A percentile compares a stretch with the other conserved stretches of the same genome.
These are phyloP conservation scores for Tricholoma terreum DNA, from an alignment of 768 basidiomycete species.

Conservation along the genomic window DNA sequence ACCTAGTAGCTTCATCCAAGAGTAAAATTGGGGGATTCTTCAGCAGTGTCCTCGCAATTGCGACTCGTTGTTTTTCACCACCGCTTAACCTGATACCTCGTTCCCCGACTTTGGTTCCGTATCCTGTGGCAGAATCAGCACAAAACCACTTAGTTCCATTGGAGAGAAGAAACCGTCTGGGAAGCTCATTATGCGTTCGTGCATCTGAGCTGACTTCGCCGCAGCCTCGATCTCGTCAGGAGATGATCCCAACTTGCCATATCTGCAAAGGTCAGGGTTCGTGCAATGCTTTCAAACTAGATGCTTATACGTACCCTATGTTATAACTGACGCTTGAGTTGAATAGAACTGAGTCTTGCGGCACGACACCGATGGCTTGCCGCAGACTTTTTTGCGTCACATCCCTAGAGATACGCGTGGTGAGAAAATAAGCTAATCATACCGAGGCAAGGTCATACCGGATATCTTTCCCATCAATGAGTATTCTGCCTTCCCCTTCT, in stretches of 20 bases:
- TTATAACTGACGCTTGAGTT: conserved; percentile 71
- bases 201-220: conserved; percentile 82
- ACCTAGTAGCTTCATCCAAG: conserved; percentile 78
- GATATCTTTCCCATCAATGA: conserved; percentile 86
- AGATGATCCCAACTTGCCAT: conserved; percentile 72
- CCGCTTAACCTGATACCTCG: conserved; percentile 81
- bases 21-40: conserved; percentile 83
- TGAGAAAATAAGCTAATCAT: background rate
- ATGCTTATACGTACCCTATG: conserved; percentile 48
- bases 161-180: conserved; percentile 50
- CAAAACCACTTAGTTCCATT: background rate
- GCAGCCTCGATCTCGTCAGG: conserved; percentile 76
- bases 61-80: conserved; percentile 88
- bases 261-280: conserved; percentile 33
- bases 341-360: conserved; percentile 79
- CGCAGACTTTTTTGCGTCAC: conserved; percentile 81
- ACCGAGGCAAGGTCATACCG: conserved; percentile 25
- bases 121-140: conserved; percentile 37
- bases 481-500: conserved; percentile 74
- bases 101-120: conserved; percentile 88
- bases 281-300: background rate
- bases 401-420: conserved; percentile 42
- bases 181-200: conserved; percentile 81
- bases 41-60: conserved; percentile 81
- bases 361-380: conserved; percentile 84